Evolutionary conservation across 2,329 filamentous ascomycete species (phyloP).

Genomic region (Mollisia scopiformis): DNA sequence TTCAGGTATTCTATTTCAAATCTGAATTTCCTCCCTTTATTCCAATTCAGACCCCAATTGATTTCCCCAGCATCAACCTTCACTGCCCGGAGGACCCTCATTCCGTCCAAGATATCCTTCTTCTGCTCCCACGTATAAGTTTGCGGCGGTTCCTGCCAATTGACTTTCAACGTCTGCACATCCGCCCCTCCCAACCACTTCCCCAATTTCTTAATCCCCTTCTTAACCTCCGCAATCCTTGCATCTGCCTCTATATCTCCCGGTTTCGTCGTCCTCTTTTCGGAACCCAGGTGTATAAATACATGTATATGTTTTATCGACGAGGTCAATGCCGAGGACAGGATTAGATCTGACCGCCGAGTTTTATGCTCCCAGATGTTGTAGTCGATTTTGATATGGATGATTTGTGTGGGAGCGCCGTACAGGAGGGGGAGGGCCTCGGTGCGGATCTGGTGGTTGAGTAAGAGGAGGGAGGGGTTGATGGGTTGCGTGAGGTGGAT

Average conservation of each 20-base stretch:
- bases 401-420: constrained; percentile 24
- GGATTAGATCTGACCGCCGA: constrained; percentile 27
- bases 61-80: constrained; percentile 29
- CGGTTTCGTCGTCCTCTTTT: constrained; percentile 39
- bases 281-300: constrained; percentile 29
- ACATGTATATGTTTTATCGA: constrained; percentile 30
- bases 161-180: constrained; percentile 26
- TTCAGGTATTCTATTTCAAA: constrained; percentile 32
- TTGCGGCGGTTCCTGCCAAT: constrained; percentile 34
- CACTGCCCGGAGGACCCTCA: constrained; percentile 24
- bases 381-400: constrained; percentile 30
- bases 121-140: constrained; percentile 34
- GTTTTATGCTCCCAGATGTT: constrained; percentile 34
- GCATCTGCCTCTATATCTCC: constrained; percentile 34
- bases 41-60: constrained; percentile 34
- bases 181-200: constrained; percentile 32
- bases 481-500: constrained; percentile 31
- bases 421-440: constrained; percentile 33
- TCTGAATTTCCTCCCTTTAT: constrained; percentile 29
- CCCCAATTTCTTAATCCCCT: constrained; percentile 30
- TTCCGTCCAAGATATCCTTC: constrained; percentile 30
- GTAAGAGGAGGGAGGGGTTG: constrained; percentile 22
- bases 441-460: constrained; percentile 28
- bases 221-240: constrained; percentile 25
- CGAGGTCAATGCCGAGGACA: constrained; percentile 25